These are phyloP conservation scores for Jaltomata sinuosa DNA, from an alignment of 257 asterid genomes.

Conservation along the genomic window DNA sequence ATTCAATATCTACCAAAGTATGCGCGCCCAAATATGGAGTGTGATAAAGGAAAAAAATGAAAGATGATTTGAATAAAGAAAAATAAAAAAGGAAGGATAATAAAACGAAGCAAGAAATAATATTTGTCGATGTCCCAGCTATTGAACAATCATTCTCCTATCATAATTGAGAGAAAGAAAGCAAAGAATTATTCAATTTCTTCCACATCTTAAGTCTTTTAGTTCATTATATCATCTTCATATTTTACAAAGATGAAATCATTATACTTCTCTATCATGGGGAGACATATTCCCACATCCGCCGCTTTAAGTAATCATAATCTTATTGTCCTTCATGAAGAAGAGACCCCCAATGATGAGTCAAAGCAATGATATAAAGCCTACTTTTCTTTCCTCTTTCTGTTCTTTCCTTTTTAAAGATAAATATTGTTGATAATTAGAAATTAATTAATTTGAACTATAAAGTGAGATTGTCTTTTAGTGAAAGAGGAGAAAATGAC, in stretches of 20 bases:
- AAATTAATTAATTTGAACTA: neutral
- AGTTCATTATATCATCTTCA: neutral
- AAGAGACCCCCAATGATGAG: constrained; percentile 7
- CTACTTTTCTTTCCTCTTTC: neutral
- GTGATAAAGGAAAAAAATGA: neutral
- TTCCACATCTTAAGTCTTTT: neutral
- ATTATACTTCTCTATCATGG: constrained; percentile 21
- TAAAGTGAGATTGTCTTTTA: constrained; percentile 22
- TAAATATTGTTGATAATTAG: neutral
- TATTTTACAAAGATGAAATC: constrained; percentile 14
- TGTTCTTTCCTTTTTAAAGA: neutral
- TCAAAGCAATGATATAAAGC: constrained; percentile 28
- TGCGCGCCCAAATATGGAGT: neutral
- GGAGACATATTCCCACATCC: constrained; percentile 43
- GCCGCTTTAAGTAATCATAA: constrained; percentile 42
- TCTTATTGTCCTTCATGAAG: constrained; percentile 8
- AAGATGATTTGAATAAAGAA: neutral
- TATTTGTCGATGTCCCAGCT: neutral
- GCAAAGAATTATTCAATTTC: neutral
- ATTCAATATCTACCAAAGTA: no score
- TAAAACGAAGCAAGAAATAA: neutral
- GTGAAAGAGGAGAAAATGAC: constrained; percentile 7
- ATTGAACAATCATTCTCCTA: constrained; percentile 30
- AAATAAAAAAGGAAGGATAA: neutral
- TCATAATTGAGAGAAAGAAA: constrained; percentile 7